These are phyloP conservation scores for Teratosphaeria gauchensis DNA, from an alignment of 2,329 filamentous ascomycete species.

Conservation along the genomic window DNA sequence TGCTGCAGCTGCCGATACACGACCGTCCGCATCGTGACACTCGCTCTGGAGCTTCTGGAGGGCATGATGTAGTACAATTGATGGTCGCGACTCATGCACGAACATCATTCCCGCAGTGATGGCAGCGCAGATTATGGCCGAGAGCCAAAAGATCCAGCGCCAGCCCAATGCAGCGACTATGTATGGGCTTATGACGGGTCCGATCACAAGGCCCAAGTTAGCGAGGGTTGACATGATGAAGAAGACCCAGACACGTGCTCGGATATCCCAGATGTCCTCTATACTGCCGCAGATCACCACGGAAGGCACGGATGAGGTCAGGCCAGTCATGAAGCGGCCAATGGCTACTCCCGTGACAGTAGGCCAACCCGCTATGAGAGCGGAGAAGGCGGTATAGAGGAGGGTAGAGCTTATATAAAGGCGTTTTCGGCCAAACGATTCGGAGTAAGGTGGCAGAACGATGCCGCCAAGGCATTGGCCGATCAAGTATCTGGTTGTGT, in stretches of 20 bases:
- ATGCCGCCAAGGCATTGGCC: background rate
- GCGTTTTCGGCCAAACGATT: background rate
- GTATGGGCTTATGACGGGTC: background rate
- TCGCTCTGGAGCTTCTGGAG: conserved; percentile 19
- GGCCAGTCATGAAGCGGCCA: conserved; percentile 35
- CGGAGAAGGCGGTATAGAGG: background rate
- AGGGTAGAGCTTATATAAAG: background rate
- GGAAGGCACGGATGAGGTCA: conserved; percentile 39
- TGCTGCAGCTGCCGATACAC: no score
- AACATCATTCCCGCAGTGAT: conserved; percentile 26
- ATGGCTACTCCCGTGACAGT: conserved; percentile 6
- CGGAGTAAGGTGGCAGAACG: background rate
- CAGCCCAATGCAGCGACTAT: background rate
- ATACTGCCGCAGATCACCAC: conserved; percentile 40
- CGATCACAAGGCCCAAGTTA: background rate
- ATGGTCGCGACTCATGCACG: conserved; percentile 37
- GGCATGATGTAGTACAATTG: conserved; percentile 28
- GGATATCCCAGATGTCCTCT: conserved; percentile 41
- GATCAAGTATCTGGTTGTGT: background rate
- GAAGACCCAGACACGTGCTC: conserved; percentile 34
- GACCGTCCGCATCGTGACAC: conserved; percentile 19
- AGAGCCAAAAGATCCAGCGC: background rate
- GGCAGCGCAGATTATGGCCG: conserved; percentile 2
- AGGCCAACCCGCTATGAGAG: background rate
- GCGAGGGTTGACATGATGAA: conserved; percentile 3